Base-by-base conservation (phyloP, 345 rosid species). In the Cardamine occulta region DNA sequence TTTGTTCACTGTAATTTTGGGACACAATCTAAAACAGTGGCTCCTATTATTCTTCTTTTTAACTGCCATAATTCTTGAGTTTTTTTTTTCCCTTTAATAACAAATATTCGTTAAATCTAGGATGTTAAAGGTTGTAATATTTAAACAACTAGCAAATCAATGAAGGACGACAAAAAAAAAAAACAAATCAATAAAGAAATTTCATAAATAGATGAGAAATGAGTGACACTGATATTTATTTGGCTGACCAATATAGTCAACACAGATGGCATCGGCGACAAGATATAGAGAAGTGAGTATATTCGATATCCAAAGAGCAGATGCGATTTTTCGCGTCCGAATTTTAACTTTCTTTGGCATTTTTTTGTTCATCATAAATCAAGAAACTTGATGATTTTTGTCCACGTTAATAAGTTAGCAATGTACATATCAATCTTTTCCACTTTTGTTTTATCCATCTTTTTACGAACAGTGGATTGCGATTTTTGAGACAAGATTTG, bases 271-370 rank as follows among this genome's bases (percentile, higher is more conserved):
- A 40, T 60, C 15, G 55, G 19, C 19, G 17, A 66, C 53, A 44
- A 53, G 11, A 57, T 13, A 40, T 6, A 52, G 35, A 64, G 17
- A 47, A 7, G 8, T 57, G 9, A 15, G 56, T 15, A 75, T 76
- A 76, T 76, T 70, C 71, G 71, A 70, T 32, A 23, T 53, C 49
- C 40, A 53, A 60, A 76, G 52, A 54, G 53, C 71, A 70, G 32
- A 70, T 70, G 60, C 80, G 54, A 26, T 76, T 75, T 70, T 63
- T 18, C 70, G 53, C 58, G 71, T 70, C 70, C 71, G 17, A 47
- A 18, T 23, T 42, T 21, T 5, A 21, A 21, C 23, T 21, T 21
- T 21, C 23, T 21, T 21, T 21, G 23, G 23, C 23, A 1, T 34
- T 23, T 40, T 48, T 51, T 40, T 3, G 12, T 68, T 14, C 21